Evolutionary conservation across 176 grass and related monocot species (phyloP).

Genomic region (Eleusine indica): DNA sequence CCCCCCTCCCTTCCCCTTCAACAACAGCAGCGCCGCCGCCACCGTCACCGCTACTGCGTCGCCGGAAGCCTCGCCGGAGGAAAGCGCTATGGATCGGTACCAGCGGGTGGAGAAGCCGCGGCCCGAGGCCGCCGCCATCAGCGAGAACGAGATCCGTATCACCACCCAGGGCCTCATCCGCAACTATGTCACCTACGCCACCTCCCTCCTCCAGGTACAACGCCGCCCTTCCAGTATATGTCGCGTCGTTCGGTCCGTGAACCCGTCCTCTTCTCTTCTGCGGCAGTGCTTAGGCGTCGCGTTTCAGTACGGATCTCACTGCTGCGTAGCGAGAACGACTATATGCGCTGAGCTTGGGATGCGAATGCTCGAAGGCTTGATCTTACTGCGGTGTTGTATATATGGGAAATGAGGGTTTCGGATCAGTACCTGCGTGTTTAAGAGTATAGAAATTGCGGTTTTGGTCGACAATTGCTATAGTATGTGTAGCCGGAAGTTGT

Average conservation of each 20-base stretch:
- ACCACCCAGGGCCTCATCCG: conserved; percentile 93
- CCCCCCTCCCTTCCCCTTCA: conserved; percentile 7
- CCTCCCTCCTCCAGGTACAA: conserved; percentile 79
- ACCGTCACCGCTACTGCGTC: neutral
- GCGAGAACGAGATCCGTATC: conserved; percentile 98
- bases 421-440: neutral
- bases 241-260: neutral
- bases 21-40: conserved; percentile 12
- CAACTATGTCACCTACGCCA: conserved; percentile 95
- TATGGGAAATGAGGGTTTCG: neutral
- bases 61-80: conserved; percentile 10
- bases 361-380: neutral
- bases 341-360: neutral
- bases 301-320: conserved; percentile 15
- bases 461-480: neutral
- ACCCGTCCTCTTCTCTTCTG: neutral
- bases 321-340: neutral
- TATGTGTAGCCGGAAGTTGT: neutral
- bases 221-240: neutral
- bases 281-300: neutral
- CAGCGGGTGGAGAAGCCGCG: conserved; percentile 93
- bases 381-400: neutral
- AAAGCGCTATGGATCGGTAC: conserved; percentile 79
- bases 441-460: neutral
- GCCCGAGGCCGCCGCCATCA: conserved; percentile 76